Conservation (phyloP, 495 filamentous ascomycete species). For the Daldinia decipiens region DNA sequence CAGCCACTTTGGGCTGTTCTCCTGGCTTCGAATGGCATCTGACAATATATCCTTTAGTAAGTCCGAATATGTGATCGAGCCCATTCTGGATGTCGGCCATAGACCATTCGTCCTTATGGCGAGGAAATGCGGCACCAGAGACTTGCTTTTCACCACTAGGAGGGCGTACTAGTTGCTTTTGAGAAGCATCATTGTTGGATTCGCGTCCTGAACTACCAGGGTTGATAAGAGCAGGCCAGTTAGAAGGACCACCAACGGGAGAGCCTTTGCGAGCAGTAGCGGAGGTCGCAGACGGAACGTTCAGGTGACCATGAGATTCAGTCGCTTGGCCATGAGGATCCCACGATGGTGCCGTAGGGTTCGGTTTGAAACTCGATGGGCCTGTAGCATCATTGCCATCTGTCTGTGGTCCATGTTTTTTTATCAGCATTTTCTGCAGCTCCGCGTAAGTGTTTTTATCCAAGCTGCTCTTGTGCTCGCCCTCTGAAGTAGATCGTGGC, state of each 20-base stretch:
- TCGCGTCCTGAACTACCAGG: background rate
- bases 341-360: constrained; percentile 25
- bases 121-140: background rate
- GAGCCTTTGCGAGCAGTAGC: background rate
- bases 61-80: constrained; percentile 6
- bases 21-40: constrained; percentile 12
- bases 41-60: constrained; percentile 34
- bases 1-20: background rate
- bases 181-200: background rate
- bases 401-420: background rate
- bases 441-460: background rate
- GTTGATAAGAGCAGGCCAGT: constrained; percentile 17
- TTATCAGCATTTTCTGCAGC: background rate
- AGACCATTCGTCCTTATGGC: constrained; percentile 10
- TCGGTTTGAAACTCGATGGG: constrained; percentile 12
- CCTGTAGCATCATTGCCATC: background rate
- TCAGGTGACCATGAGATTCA: background rate
- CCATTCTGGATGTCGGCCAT: constrained; percentile 11
- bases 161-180: background rate
- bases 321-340: background rate
- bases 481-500: background rate
- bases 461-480: background rate
- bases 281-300: background rate
- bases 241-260: constrained; percentile 16
- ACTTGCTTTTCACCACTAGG: background rate